Evolutionary conservation across 208 protist species (phyloP).

Genomic region (Wallacemonas sp.): DNA sequence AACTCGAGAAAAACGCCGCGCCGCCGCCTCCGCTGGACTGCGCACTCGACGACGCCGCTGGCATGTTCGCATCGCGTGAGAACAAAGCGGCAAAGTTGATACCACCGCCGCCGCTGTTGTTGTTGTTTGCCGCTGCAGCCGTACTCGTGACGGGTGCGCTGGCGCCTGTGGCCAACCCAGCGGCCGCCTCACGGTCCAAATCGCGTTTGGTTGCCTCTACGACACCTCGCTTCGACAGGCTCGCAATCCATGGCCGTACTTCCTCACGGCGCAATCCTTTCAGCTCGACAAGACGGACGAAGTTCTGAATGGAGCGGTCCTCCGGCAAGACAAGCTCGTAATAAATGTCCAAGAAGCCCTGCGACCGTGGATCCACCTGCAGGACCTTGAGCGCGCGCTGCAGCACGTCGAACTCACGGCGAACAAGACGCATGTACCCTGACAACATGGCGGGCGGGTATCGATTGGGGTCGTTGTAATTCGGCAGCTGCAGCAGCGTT

Average conservation of each 20-base stretch:
- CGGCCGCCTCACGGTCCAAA: conserved; percentile 34
- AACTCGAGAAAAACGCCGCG: not conserved
- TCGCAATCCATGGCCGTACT: conserved; percentile 72
- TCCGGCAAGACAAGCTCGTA: conserved; percentile 80
- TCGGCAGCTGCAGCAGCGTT: conserved; percentile 80
- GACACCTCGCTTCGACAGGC: conserved; percentile 81
- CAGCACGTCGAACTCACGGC: conserved; percentile 78
- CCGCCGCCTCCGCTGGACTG: conserved; percentile 9
- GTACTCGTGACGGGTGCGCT: not conserved
- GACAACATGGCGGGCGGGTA: conserved; percentile 51
- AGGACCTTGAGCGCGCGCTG: conserved; percentile 87
- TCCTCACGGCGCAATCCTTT: conserved; percentile 83
- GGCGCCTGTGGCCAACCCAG: conserved; percentile 38
- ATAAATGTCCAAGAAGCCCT: conserved; percentile 85
- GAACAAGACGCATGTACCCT: conserved; percentile 75
- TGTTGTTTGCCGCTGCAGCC: not conserved
- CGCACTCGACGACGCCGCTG: not conserved
- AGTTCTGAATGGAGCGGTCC: conserved; percentile 87
- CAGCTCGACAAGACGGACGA: conserved; percentile 83
- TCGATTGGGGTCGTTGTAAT: conserved; percentile 83
- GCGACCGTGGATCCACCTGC: conserved; percentile 68
- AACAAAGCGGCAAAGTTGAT: conserved; percentile 59
- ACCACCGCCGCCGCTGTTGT: conserved; percentile 17
- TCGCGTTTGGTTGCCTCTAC: conserved; percentile 87
- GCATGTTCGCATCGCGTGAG: conserved; percentile 30